A percentile compares a stretch with the other conserved stretches of the same genome.
Conservation (phyloP, 495 filamentous ascomycete genomes). For the Xylaria sp. region DNA sequence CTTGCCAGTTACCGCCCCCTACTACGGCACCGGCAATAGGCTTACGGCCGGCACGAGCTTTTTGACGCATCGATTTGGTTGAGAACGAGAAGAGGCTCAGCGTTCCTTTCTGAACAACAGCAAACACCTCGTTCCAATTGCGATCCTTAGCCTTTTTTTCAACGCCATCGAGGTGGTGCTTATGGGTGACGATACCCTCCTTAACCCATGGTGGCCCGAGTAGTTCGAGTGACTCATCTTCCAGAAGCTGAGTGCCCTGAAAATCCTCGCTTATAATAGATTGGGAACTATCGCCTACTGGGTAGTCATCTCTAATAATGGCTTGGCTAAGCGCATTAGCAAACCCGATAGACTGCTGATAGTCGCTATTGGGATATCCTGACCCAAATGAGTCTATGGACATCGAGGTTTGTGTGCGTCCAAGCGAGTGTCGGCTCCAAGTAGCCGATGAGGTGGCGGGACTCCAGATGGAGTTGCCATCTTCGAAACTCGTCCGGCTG, state of each 20-base stretch:
- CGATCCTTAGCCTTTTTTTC: constrained; percentile 92
- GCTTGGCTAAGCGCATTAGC: constrained; percentile 96
- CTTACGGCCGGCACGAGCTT: constrained; percentile 58
- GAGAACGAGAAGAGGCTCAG: constrained; percentile 95
- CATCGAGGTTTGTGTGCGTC: constrained; percentile 87
- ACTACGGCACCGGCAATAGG: constrained; percentile 59
- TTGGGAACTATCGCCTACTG: constrained; percentile 59
- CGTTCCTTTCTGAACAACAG: constrained; percentile 96
- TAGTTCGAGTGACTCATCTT: constrained; percentile 90
- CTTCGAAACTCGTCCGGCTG: constrained; percentile 91
- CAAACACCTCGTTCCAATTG: constrained; percentile 94
- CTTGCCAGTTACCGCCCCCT: constrained; percentile 96
- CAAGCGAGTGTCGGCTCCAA: constrained; percentile 93
- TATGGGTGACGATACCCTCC: constrained; percentile 93
- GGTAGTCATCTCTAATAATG: constrained; percentile 90
- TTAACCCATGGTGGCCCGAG: constrained; percentile 96
- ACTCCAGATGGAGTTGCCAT: constrained; percentile 88
- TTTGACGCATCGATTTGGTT: constrained; percentile 74
- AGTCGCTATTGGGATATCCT: constrained; percentile 79
- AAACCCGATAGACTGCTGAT: constrained; percentile 96
- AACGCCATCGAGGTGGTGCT: constrained; percentile 88
- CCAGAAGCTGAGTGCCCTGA: constrained; percentile 73
- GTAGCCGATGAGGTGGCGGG: constrained; percentile 77
- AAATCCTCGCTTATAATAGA: constrained; percentile 60
- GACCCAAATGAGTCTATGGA: constrained; percentile 89